Conservation (phyloP, 2,329 filamentous ascomycete genomes). For the Calonectria henricotiae region DNA sequence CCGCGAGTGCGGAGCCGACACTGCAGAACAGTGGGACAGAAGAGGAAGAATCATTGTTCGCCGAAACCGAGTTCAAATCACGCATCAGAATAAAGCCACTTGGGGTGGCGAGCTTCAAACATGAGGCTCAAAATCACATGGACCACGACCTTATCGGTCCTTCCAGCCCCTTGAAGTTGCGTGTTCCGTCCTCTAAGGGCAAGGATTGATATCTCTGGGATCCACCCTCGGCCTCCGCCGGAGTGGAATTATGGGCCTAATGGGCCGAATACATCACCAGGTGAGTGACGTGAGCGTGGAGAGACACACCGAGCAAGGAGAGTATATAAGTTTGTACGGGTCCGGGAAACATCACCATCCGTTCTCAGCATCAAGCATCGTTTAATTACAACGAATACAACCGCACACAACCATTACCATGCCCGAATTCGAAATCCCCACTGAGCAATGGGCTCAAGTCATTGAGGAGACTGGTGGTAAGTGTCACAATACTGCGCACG, state of each 20-base stretch:
- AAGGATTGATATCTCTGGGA: conserved; percentile 13
- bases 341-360: background rate
- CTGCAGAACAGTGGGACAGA: background rate
- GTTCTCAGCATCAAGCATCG: conserved; percentile 11
- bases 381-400: conserved; percentile 4
- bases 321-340: conserved; percentile 26
- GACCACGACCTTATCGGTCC: conserved; percentile 32
- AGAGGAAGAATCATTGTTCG: background rate
- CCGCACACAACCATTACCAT: conserved; percentile 11
- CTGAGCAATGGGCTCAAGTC: conserved; percentile 37
- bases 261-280: conserved; percentile 33
- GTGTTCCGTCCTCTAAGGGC: conserved; percentile 14
- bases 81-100: conserved; percentile 24
- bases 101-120: conserved; percentile 15
- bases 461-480: conserved; percentile 33
- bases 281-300: conserved; percentile 18
- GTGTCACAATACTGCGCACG: background rate
- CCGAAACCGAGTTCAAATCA: conserved; percentile 13
- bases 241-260: conserved; percentile 11
- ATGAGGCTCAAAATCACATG: conserved; percentile 35
- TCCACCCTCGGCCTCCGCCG: conserved; percentile 22
- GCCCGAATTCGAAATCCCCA: conserved; percentile 32
- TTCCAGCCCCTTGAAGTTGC: conserved; percentile 23
- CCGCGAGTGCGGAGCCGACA: background rate
- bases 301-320: background rate